Percentiles rank a stretch among this genome's conserved stretches.
phyloP scores from a whole-genome alignment of 192 early-diverging fungal genomes.

The Cladochytrium replicatum region DNA sequence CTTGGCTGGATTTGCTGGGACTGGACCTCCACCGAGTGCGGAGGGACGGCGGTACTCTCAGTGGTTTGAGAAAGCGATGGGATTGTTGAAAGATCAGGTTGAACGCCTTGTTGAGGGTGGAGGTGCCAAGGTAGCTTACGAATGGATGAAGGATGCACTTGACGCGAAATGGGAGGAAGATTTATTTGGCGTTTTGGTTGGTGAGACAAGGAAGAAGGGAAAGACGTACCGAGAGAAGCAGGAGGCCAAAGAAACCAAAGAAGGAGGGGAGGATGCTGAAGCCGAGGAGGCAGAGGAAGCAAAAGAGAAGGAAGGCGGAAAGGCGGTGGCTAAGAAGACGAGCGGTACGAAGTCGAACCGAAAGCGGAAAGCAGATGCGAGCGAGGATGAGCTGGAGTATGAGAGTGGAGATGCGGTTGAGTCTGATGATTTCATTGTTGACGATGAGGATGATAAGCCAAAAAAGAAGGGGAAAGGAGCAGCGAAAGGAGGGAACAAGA shows the following conservation, averaged over 20 bases:
- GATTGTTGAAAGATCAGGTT: conserved; percentile 10
- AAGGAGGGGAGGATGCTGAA: conserved; percentile 12
- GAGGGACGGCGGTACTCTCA: conserved; percentile 26
- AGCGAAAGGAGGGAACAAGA: conserved; percentile 4
- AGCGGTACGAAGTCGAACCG: conserved; percentile 1
- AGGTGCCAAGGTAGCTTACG: conserved; percentile 2
- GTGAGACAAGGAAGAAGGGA: neutral
- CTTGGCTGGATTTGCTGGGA: conserved; percentile 18
- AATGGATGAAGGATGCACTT: conserved; percentile 1
- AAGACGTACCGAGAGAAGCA: neutral
- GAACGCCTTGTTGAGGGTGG: conserved; percentile 11
- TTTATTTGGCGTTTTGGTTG: neutral
- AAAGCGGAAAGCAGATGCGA: conserved; percentile 1
- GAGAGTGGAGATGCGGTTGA: conserved; percentile 11
- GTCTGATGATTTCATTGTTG: neutral
- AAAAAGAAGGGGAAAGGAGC: conserved; percentile 11
- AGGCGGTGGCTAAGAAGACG: conserved; percentile 8
- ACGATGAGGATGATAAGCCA: neutral
- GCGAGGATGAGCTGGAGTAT: too few species aligned
- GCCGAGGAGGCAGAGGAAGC: conserved; percentile 6
- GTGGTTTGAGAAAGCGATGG: conserved; percentile 19
- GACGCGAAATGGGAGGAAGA: conserved; percentile 16
- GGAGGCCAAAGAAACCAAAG: conserved; percentile 3
- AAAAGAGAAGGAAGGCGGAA: too few species aligned
- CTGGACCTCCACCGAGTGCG: conserved; percentile 15